Conservation (phyloP, 140 eudicot species). For the Ambrosia hybrid region DNA sequence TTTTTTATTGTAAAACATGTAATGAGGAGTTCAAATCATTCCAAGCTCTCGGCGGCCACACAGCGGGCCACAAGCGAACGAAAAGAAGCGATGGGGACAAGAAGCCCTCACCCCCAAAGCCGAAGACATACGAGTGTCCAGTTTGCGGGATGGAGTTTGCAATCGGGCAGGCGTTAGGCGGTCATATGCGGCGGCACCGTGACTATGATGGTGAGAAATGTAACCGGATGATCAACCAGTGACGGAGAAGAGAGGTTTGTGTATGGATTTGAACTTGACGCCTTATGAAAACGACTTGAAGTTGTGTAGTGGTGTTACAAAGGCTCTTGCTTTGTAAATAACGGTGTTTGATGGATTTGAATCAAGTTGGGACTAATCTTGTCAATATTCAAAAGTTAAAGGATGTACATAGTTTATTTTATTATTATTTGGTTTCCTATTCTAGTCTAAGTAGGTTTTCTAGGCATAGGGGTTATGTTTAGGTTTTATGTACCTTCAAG, state of each 20-base stretch:
- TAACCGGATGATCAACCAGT: background rate
- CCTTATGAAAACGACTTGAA: slow-evolving; percentile 38
- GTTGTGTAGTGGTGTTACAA: no score
- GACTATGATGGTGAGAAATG: slow-evolving; percentile 1
- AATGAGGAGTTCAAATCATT: slow-evolving; percentile 34
- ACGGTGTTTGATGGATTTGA: no score
- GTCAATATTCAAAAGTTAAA: no score
- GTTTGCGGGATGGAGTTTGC: slow-evolving; percentile 48
- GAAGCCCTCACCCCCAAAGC: slow-evolving; percentile 17
- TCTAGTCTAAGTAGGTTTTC: no score
- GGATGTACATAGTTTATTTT: no score
- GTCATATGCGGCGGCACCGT: slow-evolving; percentile 56
- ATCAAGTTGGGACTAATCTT: no score
- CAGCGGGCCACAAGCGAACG: slow-evolving; percentile 39
- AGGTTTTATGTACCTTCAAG: no score
- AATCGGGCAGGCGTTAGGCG: slow-evolving; percentile 49
- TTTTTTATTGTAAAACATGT: slow-evolving; percentile 39
- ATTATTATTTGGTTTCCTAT: no score
- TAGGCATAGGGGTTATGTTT: no score
- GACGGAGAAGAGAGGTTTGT: slow-evolving; percentile 32
- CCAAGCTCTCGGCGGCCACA: slow-evolving; percentile 53
- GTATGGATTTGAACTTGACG: slow-evolving; percentile 51
- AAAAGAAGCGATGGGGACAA: slow-evolving; percentile 1
- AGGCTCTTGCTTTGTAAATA: no score
- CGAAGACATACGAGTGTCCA: slow-evolving; percentile 42